Evolutionary conservation across 768 basidiomycete genomes (phyloP), one percentile per base, ranked within the genome.

Genomic region (Tulasnella sp.): DNA sequence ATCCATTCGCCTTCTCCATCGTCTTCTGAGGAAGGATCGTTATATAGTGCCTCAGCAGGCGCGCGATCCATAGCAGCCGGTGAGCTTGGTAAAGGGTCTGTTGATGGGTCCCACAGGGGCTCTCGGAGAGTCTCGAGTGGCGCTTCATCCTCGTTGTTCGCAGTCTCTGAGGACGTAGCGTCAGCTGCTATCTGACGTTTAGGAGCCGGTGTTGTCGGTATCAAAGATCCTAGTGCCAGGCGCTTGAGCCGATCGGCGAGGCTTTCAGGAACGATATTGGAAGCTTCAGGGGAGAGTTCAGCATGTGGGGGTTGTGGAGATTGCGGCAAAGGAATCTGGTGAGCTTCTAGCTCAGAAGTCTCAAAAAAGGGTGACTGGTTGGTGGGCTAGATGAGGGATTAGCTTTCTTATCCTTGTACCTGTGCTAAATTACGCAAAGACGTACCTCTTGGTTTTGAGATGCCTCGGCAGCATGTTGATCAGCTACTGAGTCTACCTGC

Each of bases 1-100:
- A 99, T 96, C 96, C 96, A 99, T 68, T 93, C 92, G 7, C 91
- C 92, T 69, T 86, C 87, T 12, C 84, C 87, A 63, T 90, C 88
- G 61, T 90, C 88, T 19, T 79, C 77, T 61, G 84, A 82, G 0
- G 82, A 84, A 1, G 85, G 85, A 68, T 89, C 87, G 21, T 87
- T 87, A 64, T 80, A 88, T 10, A 87, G 63, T 1, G 77, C 75
- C 19, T 27, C 12, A 42, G 21, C 11, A 7, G 45, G 45, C 25
- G n/a, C n/a, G 41, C 19, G 25, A 19, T 19, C 19, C 41, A 19
- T 19, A 48, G 19, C 19, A 7, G n/a, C 45, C 5, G 45, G 19
- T 27, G 45, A 48, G 19, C 27, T 27, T 52, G 19, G 10, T 29
- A 5, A 10, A 52, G n/a, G n/a, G 34, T 22, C 11, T 49, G 11